Conservation (phyloP, 805 yeast genomes). For the Komagataella pastoris region DNA sequence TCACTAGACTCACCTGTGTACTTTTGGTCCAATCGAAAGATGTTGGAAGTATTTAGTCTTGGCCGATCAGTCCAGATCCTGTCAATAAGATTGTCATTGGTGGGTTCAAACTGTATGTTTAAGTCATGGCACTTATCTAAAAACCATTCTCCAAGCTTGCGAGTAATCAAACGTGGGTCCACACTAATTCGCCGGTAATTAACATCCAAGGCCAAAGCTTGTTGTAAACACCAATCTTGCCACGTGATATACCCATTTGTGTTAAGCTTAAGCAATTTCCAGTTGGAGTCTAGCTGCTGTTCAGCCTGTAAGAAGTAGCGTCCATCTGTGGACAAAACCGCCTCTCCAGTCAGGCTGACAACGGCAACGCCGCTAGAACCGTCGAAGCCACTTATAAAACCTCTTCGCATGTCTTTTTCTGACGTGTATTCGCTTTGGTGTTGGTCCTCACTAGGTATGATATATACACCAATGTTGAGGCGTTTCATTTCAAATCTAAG, state of each 20-base stretch:
- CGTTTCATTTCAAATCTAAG: conserved; percentile 32
- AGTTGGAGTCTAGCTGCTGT: conserved; percentile 63
- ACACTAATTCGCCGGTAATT: conserved; percentile 52
- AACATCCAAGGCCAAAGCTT: conserved; percentile 28
- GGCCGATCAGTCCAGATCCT: conserved; percentile 36
- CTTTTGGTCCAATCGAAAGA: conserved; percentile 19
- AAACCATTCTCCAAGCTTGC: conserved; percentile 28
- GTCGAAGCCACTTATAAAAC: conserved; percentile 43
- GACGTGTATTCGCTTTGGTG: conserved; percentile 55
- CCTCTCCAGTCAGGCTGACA: conserved; percentile 36
- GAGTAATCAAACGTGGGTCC: conserved; percentile 66
- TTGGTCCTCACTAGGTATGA: conserved; percentile 45
- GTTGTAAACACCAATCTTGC: conserved; percentile 64
- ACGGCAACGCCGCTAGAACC: conserved; percentile 54
- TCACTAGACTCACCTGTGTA: conserved; percentile 22
- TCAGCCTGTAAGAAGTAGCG: conserved; percentile 88
- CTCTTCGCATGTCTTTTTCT: conserved; percentile 37
- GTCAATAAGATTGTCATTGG: conserved; percentile 60
- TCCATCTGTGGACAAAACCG: conserved; percentile 87
- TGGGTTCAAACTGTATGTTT: conserved; percentile 32
- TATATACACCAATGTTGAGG: conserved; percentile 42
- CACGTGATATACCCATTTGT: conserved; percentile 57
- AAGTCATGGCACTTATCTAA: conserved; percentile 17
- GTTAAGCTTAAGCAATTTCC: conserved; percentile 78
- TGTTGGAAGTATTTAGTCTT: conserved; percentile 14